phyloP scores from a whole-genome alignment of 768 basidiomycete species.

The Podaxis sp. region DNA sequence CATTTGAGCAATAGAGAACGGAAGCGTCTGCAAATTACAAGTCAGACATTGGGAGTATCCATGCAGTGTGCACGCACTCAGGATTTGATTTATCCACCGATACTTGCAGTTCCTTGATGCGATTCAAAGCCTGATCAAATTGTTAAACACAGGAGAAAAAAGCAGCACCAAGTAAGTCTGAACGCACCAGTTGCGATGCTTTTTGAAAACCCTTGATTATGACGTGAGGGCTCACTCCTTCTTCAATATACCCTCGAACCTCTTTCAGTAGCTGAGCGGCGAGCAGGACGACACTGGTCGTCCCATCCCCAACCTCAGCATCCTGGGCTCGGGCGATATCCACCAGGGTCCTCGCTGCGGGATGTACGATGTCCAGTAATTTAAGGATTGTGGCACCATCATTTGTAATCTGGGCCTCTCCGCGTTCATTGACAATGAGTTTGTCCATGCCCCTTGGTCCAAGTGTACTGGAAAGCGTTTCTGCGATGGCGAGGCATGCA shows the following conservation, averaged over 20 bases:
- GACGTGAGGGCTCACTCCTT: conserved; percentile 95
- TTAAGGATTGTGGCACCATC: conserved; percentile 99
- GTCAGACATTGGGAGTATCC: conserved; percentile 7
- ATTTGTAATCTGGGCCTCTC: conserved; percentile 98
- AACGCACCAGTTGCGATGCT: conserved; percentile 79
- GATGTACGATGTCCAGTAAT: conserved; percentile 96
- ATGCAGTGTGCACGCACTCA: conserved; percentile 54
- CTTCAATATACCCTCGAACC: conserved; percentile 87
- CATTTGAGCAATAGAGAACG: conserved; percentile 93
- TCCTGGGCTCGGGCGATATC: conserved; percentile 99
- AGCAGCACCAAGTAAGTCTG: conserved; percentile 14
- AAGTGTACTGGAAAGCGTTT: conserved; percentile 92
- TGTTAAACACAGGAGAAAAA: conserved; percentile 15
- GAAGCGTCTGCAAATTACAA: conserved; percentile 63
- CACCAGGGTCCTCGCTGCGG: conserved; percentile 95
- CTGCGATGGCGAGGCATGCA: conserved; percentile 90
- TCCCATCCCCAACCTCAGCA: conserved; percentile 98
- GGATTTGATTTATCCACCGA: conserved; percentile 87
- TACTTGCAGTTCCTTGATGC: conserved; percentile 88
- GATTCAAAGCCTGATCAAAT: conserved; percentile 67
- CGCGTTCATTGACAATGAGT: conserved; percentile 89
- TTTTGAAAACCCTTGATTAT: conserved; percentile 96
- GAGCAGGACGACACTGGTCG: conserved; percentile 92
- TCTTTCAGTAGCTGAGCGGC: conserved; percentile 96
- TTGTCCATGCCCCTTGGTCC: conserved; percentile 99